Conservation (phyloP, 768 basidiomycete species). For the Tremella yokohamensis region DNA sequence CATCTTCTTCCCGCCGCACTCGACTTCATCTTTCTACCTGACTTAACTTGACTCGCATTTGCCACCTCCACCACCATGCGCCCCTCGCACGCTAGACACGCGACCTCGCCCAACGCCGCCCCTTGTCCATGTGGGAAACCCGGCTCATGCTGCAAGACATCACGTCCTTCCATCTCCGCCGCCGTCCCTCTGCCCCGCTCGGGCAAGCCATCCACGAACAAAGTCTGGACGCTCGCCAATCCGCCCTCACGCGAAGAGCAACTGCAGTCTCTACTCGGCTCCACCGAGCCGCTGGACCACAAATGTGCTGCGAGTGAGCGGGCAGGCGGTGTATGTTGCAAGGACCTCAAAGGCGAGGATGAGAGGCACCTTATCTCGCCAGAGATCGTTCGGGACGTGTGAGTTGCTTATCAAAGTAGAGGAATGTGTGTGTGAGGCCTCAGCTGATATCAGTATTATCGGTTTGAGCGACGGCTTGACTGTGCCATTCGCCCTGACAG, state of each 20-base stretch:
- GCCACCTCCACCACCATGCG: no score
- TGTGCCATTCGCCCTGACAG: conserved; percentile 51
- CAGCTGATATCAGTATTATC: conserved; percentile 39
- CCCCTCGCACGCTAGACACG: no score
- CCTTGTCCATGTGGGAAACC: conserved; percentile 2
- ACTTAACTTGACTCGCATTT: no score
- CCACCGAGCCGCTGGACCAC: conserved; percentile 19
- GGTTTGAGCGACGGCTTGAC: conserved; percentile 49
- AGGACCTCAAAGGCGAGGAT: conserved; percentile 45
- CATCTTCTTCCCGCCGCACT: no score
- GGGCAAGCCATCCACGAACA: neutral
- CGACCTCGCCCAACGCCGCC: neutral
- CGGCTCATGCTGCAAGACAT: neutral
- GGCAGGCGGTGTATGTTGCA: conserved; percentile 25
- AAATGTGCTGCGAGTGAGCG: conserved; percentile 30
- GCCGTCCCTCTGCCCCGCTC: neutral
- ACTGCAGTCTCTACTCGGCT: conserved; percentile 19
- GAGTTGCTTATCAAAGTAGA: conserved; percentile 14
- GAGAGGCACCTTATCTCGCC: conserved; percentile 42
- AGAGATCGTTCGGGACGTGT: conserved; percentile 46
- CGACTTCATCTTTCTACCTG: no score
- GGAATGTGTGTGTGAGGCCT: neutral
- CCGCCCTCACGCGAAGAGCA: conserved; percentile 17
- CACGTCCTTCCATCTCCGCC: neutral
- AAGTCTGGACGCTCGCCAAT: neutral